A percentile compares a stretch with the other conserved stretches of the same genome.
Conservation (phyloP, 129 eudicot genomes). For the Heracleum sosnowskyi region DNA sequence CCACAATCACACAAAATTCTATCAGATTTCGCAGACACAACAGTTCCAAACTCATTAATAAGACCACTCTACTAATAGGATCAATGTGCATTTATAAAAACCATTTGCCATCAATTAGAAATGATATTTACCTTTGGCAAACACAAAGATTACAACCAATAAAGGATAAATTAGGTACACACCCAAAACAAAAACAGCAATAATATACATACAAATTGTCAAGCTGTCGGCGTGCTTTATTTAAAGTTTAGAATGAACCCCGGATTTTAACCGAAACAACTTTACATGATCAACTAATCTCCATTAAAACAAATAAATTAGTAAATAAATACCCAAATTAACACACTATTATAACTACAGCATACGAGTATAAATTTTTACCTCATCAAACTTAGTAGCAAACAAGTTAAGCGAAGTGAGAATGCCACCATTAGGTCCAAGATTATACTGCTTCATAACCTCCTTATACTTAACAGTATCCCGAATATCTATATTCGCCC, state of each 20-base stretch:
- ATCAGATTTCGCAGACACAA: background rate
- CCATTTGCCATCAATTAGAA: background rate
- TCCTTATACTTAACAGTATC: conserved; percentile 94
- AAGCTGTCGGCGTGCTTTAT: too few species aligned
- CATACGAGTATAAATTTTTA: conserved; percentile 9
- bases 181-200: too few species aligned
- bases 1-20: background rate
- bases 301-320: background rate
- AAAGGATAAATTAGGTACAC: too few species aligned
- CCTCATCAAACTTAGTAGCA: conserved; percentile 95
- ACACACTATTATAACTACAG: background rate
- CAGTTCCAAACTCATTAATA: background rate
- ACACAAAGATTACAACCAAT: too few species aligned
- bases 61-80: background rate
- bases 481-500: conserved; percentile 92
- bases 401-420: conserved; percentile 82
- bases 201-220: too few species aligned
- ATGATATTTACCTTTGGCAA: too few species aligned
- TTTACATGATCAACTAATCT: background rate
- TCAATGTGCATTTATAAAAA: background rate
- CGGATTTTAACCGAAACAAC: background rate
- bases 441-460: conserved; percentile 93
- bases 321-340: background rate
- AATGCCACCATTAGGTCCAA: conserved; percentile 98
- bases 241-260: too few species aligned